Evolutionary conservation across 352 stramenopile species (phyloP), one percentile per base, ranked within the genome.

Genomic region (Phytophthora vignae): DNA sequence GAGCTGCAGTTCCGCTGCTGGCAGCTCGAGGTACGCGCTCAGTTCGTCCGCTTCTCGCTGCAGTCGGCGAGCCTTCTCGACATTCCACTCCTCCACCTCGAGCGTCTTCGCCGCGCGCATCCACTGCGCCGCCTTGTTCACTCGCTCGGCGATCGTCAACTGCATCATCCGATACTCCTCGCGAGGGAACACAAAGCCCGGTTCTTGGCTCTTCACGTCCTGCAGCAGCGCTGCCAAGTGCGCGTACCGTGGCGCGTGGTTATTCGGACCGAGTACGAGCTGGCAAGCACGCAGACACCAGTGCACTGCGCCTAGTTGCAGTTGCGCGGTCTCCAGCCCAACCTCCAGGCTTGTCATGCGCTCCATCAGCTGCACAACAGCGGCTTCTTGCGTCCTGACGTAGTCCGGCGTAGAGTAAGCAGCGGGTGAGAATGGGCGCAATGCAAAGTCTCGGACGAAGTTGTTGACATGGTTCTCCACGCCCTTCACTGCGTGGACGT

Each of bases 221-320:
- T 88, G 73, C 9, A 94, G 58, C 8, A 94, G 58, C 17, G 93
- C 76, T 2, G 88, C 85, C 58, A 96, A 56, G 29, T 96, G 85
- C 2, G 88, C 79, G 48, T 92, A 96, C 31, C 83, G 80, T 1
- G 88, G 88, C 2, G 87, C 74, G 8, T 69, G 66, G 9, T 79
- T 70, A 56, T 62, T 67, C 12, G 73, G 82, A 1, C 72, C 75
- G 0, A 96, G 76, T 1, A 94, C 85, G 19, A 94, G 75, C 44
- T 78, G 64, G 55, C 87, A 96, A 10, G 88, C 88, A 4, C 85
- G 83, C 33, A 96, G 68, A 48, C 85, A 94, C 88, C 88, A 96
- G 52, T 96, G 88, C 33, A 94, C 80, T 21, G 87, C 80, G 14
- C 69, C 79, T 31, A 96, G 63, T n/a, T 79, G 85, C 14, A 71